Evolutionary conservation across 768 basidiomycete species (phyloP).

Genomic region (Dendrothele bispora): DNA sequence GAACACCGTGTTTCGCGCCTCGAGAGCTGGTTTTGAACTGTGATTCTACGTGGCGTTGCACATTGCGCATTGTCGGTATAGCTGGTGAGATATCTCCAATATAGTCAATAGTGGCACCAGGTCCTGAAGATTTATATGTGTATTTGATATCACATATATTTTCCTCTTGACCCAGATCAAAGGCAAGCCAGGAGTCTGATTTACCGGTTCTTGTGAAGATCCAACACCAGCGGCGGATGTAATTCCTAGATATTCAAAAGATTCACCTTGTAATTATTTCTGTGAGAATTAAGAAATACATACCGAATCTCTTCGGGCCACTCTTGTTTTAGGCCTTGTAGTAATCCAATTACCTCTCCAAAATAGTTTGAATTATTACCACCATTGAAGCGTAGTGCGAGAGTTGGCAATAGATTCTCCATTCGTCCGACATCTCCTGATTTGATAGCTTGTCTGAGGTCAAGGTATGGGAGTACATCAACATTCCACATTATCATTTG

Average conservation of each 20-base stretch:
- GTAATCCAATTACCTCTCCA: slow-evolving; percentile 30
- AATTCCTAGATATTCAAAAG: slow-evolving; percentile 8
- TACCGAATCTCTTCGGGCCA: slow-evolving; percentile 30
- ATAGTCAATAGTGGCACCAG: slow-evolving; percentile 17
- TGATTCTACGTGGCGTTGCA: slow-evolving; percentile 18
- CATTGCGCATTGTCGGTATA: slow-evolving; percentile 13
- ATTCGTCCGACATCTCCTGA: slow-evolving; percentile 36
- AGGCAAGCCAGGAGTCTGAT: slow-evolving; percentile 3
- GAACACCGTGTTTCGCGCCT: slow-evolving; percentile 11
- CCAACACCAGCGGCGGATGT: slow-evolving; percentile 21
- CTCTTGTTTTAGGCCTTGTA: slow-evolving; percentile 28
- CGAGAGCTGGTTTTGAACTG: slow-evolving; percentile 9
- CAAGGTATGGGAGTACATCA: slow-evolving; percentile 36
- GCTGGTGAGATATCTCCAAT: slow-evolving; percentile 14
- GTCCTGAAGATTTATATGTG: slow-evolving; percentile 11
- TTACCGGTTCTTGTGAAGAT: slow-evolving; percentile 17
- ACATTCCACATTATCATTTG: slow-evolving; percentile 35
- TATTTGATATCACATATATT: slow-evolving; percentile 21
- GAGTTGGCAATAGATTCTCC: slow-evolving; percentile 28
- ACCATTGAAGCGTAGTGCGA: slow-evolving; percentile 33
- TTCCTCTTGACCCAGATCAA: slow-evolving; percentile 21
- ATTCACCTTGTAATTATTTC: neutral
- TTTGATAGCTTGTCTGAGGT: slow-evolving; percentile 33
- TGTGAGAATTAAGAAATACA: slow-evolving; percentile 6
- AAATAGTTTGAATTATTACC: slow-evolving; percentile 34